Conservation (phyloP, 1,139 yeast species). For the Debaryomyces sp. region DNA sequence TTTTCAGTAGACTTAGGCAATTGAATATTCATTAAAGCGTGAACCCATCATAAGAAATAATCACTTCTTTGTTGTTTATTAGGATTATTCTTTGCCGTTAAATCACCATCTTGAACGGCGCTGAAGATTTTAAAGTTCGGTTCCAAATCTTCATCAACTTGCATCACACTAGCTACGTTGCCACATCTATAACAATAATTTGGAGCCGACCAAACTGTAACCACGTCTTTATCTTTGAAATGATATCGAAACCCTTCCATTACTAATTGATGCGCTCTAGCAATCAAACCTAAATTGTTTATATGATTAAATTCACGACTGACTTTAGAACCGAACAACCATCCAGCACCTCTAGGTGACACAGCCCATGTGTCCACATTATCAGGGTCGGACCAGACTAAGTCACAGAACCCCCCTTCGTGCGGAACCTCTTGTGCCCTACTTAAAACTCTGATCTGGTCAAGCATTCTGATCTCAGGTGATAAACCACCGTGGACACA, state of each 20-base stretch:
- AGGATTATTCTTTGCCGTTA: slow-evolving; percentile 63
- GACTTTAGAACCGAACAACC: slow-evolving; percentile 93
- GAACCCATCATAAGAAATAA: slow-evolving; percentile 60
- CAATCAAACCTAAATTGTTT: slow-evolving; percentile 82
- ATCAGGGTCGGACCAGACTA: slow-evolving; percentile 98
- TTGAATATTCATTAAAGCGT: not conserved
- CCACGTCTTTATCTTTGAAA: slow-evolving; percentile 92
- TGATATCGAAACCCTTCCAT: slow-evolving; percentile 98
- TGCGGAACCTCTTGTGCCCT: slow-evolving; percentile 99
- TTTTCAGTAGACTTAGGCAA: not conserved
- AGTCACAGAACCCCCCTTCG: slow-evolving; percentile 97
- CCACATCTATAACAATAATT: slow-evolving; percentile 98
- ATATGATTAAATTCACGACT: slow-evolving; percentile 94
- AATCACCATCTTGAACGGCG: slow-evolving; percentile 91
- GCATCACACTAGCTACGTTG: slow-evolving; percentile 97
- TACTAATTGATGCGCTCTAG: slow-evolving; percentile 96
- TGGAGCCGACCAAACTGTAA: slow-evolving; percentile 98
- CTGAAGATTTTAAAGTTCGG: slow-evolving; percentile 93
- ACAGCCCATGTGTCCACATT: slow-evolving; percentile 98
- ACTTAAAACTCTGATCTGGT: slow-evolving; percentile 89
- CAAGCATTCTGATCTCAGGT: slow-evolving; percentile 97
- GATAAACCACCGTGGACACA: slow-evolving; percentile 97
- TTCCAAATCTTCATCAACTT: slow-evolving; percentile 80
- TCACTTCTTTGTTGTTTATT: slow-evolving; percentile 80
- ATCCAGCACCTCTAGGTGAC: slow-evolving; percentile 98